Evolutionary conservation across 2,329 filamentous ascomycete genomes (phyloP), one percentile per base, ranked within the genome.

Genomic region (Stachybotrys chartarum): DNA sequence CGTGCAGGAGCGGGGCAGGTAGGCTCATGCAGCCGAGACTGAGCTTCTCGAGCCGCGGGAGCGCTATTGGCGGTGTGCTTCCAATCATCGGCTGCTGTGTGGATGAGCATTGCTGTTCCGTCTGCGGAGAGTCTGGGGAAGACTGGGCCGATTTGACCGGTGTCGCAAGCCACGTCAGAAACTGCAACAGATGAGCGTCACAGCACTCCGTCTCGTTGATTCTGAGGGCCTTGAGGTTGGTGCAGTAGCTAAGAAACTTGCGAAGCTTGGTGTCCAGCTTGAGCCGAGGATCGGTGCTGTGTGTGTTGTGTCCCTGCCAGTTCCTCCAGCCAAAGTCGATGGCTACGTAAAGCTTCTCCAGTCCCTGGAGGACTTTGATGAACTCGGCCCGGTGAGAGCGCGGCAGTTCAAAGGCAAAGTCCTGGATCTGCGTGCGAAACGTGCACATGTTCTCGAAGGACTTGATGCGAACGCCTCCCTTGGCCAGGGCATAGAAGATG

Each of bases 181-280:
- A 59, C 1, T 64, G 60, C 0, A 64, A 59, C 2, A 64, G 54
- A 3, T 61, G 54, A 5, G 55, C 17, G 5, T 54, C 17, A 0
- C 56, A 24, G 7, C 35, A 52, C 16, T 58, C 51, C 1, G 56
- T 52, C 17, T 60, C 60, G 60, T 84, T 85, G 48, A 85, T 62
- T 3, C 82, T 75, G 6, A 86, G 69, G 60, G 81, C 76, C 32
- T 72, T 71, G 6, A 86, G 57, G 17, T 78, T 77, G 51, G 58
- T 60, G 39, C 61, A 55, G 16, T 60, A 54, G n/a, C 54, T 50
- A 3, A 70, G 59, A 49, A 70, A 69, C 2, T 52, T 53, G 47
- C 63, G 59, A 6, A 70, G 54, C 51, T 58, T 53, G n/a, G 35
- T 42, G 30, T 66, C 56, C 2, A 54, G 55, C 12, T 44, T 53